These are phyloP conservation scores for Madurella mycetomatis DNA, from an alignment of 2,329 filamentous ascomycete genomes.

Conservation along the genomic window DNA sequence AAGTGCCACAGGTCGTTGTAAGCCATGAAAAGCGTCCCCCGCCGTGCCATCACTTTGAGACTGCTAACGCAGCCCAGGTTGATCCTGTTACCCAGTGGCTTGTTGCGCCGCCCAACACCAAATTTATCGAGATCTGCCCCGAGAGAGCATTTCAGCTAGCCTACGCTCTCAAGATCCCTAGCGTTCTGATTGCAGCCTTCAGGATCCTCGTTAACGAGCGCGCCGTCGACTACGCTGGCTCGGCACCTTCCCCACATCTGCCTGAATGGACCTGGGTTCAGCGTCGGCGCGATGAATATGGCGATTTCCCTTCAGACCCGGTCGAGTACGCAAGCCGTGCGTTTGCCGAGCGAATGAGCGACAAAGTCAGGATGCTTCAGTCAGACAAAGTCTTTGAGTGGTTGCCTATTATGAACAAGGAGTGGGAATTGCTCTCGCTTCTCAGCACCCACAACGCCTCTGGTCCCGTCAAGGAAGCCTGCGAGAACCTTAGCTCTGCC, in stretches of 20 bases:
- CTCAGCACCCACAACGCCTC: not conserved
- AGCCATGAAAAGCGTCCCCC: conserved; percentile 18
- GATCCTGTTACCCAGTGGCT: conserved; percentile 57
- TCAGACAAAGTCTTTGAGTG: conserved; percentile 31
- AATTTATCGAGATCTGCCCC: conserved; percentile 60
- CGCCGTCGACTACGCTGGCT: conserved; percentile 44
- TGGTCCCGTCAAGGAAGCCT: not conserved
- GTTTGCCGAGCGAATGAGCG: conserved; percentile 44
- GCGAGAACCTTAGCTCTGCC: conserved; percentile 9
- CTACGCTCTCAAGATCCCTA: conserved; percentile 39
- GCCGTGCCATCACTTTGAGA: not conserved
- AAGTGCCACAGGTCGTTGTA: conserved; percentile 44
- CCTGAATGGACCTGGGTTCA: conserved; percentile 26
- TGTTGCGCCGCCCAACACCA: conserved; percentile 47
- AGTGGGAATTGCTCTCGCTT: conserved; percentile 33
- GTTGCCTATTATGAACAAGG: conserved; percentile 23
- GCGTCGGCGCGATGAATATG: conserved; percentile 42
- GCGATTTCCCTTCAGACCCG: conserved; percentile 48
- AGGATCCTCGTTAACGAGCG: conserved; percentile 59
- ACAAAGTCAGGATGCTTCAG: conserved; percentile 30
- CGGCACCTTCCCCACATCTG: conserved; percentile 10
- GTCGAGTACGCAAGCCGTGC: conserved; percentile 49
- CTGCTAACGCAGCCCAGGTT: conserved; percentile 25
- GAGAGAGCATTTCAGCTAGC: conserved; percentile 58
- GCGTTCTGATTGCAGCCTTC: conserved; percentile 48